Base-by-base conservation (phyloP, 495 filamentous ascomycete genomes). In the Penicillium paradoxum region DNA sequence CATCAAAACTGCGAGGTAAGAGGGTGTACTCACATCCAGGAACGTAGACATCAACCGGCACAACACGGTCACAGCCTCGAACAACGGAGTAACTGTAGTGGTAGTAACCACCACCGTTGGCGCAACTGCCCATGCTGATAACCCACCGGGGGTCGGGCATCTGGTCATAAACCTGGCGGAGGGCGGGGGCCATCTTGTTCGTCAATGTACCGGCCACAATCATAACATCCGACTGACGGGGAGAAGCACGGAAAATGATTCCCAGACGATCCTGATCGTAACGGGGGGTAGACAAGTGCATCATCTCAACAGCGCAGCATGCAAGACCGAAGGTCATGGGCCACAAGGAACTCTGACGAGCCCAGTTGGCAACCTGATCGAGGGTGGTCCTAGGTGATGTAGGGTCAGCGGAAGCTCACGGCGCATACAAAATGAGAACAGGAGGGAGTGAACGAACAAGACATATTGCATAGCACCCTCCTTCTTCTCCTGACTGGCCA, bases 131-230 rank as follows among this genome's bases (percentile, higher is more conserved):
- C 91, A 97, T 97, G 56, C 82, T 86, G 70, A 97, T 83, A 54
- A 97, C 91, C 91, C 91, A 97, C 49, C 91, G 83, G 29, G 91
- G 91, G 25, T 97, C 91, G 36, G 91, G 91, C 91, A 97, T 97
- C 75, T 97, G 91, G 73, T 97, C 91, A 68, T 97, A 97, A 29
- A 97, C 91, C 72, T 96, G 91, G 60, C 91, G 79, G 66, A 97
- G 79, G 38, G 91, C 91, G 29, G 91, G 91, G 8, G 91, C 91
- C 91, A 97, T 97, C 80, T 97, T 97, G 76, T 97, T 97, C 34
- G 91, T 97, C 58, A 97, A 78, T 1, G 91, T 97, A 37, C 91
- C 91, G 24, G 91, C 91, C 10, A 97, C 91, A 66, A 97, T 97
- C 91, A 97, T 97, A 55, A 97, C 90, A 74, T 97, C 91, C 46